Conservation (phyloP, 1,284 basidiomycete genomes). For the Pascua sp. region DNA sequence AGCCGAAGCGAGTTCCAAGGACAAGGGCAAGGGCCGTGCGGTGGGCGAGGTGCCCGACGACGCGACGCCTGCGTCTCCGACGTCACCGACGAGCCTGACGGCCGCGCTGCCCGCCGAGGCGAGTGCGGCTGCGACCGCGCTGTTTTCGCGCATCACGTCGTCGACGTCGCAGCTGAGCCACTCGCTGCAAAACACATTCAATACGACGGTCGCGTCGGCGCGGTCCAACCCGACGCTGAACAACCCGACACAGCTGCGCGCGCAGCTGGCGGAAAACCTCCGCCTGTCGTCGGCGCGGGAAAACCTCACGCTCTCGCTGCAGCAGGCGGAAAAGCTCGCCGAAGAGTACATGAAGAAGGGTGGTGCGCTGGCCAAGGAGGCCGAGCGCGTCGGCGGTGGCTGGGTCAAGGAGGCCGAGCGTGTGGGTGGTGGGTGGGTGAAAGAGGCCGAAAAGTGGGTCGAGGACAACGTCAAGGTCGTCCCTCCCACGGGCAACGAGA, state of each 20-base stretch:
- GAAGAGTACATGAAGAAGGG: constrained; percentile 63
- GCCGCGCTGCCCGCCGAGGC: constrained; percentile 9
- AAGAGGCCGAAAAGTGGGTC: constrained; percentile 64
- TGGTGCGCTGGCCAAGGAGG: constrained; percentile 62
- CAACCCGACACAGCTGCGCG: constrained; percentile 54
- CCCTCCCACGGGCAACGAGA: constrained; percentile 63
- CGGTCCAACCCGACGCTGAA: constrained; percentile 48
- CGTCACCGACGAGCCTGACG: background rate
- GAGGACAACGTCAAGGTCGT: constrained; percentile 76
- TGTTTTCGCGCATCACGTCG: constrained; percentile 32
- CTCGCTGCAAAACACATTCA: constrained; percentile 56
- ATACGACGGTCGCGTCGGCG: constrained; percentile 62
- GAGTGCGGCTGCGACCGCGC: constrained; percentile 20
- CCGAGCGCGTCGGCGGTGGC: constrained; percentile 64
- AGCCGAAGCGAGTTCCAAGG: constrained; percentile 20
- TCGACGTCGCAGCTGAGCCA: constrained; percentile 39
- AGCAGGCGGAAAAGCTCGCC: constrained; percentile 77
- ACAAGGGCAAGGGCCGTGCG: constrained; percentile 34
- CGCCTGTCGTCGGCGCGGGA: constrained; percentile 48
- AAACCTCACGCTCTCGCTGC: constrained; percentile 50
- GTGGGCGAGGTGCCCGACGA: constrained; percentile 6
- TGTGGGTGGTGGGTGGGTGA: constrained; percentile 64
- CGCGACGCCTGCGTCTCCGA: background rate
- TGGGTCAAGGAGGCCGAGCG: constrained; percentile 62
- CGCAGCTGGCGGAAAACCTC: constrained; percentile 65